Conservation (phyloP, 2,329 filamentous ascomycete species). For the Talaromyces sp. region DNA sequence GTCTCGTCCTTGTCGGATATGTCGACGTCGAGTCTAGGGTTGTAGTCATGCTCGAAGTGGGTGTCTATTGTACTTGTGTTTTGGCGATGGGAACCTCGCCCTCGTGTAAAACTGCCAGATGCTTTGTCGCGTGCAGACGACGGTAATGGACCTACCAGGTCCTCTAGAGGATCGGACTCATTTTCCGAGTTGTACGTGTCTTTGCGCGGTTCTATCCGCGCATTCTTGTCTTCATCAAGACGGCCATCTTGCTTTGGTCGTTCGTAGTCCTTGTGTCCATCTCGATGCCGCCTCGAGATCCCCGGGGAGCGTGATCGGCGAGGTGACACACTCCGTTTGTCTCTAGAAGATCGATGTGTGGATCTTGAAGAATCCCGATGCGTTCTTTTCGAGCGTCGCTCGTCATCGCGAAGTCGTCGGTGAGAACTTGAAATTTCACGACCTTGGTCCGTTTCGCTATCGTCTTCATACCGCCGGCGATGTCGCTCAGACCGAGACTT, state of each 20-base stretch:
- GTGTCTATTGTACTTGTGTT: constrained; percentile 68
- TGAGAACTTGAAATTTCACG: constrained; percentile 7
- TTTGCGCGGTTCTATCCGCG: neutral
- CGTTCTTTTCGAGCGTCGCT: constrained; percentile 14
- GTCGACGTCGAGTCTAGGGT: constrained; percentile 49
- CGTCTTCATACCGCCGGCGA: constrained; percentile 18
- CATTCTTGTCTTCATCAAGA: neutral
- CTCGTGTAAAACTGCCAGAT: constrained; percentile 55
- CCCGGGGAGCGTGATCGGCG: constrained; percentile 22
- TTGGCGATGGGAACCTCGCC: constrained; percentile 62
- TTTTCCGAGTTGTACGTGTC: constrained; percentile 20
- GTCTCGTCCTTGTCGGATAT: constrained; percentile 52
- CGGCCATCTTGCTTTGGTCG: neutral
- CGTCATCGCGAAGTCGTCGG: constrained; percentile 10
- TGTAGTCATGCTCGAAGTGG: constrained; percentile 68
- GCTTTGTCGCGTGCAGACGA: constrained; percentile 39
- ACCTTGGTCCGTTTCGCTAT: constrained; percentile 10
- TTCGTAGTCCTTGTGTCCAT: neutral
- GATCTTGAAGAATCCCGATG: constrained; percentile 25
- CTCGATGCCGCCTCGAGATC: constrained; percentile 12
- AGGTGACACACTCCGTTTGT: constrained; percentile 17
- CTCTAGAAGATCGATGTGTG: constrained; percentile 23
- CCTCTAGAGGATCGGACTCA: constrained; percentile 68
- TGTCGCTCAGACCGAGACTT: constrained; percentile 20
- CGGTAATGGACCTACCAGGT: constrained; percentile 69